These are phyloP conservation scores for Chlorella sp. DNA, from an alignment of 139 green algal species.

Conservation along the genomic window DNA sequence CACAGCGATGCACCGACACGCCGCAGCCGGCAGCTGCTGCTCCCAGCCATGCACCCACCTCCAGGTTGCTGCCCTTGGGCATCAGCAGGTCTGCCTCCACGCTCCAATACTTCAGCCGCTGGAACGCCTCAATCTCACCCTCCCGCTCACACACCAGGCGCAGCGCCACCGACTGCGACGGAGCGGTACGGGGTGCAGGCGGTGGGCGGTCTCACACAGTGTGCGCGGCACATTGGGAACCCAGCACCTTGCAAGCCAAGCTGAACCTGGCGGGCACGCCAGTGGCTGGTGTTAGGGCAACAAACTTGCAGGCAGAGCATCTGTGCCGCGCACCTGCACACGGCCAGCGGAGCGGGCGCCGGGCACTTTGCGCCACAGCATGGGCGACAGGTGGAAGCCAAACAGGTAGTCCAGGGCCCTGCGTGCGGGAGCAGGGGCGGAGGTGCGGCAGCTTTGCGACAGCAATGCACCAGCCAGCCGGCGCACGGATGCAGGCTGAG, in stretches of 20 bases:
- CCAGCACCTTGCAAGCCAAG: no score
- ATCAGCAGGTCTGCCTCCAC: conserved; percentile 46
- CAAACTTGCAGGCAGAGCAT: no score
- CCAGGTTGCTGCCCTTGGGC: neutral
- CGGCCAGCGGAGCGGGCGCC: conserved; percentile 74
- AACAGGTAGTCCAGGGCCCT: conserved; percentile 93
- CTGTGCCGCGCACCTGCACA: conserved; percentile 50
- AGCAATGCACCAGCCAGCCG: no score
- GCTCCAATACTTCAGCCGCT: conserved; percentile 72
- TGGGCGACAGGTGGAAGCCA: conserved; percentile 87
- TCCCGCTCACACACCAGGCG: conserved; percentile 89
- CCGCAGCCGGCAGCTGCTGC: no score
- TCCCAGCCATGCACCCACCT: neutral
- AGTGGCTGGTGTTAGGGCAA: no score
- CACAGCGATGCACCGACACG: no score
- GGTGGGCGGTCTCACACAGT: no score
- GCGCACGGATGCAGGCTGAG: neutral
- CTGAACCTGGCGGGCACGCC: no score
- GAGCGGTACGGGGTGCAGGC: no score
- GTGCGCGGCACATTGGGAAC: no score
- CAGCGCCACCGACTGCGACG: conserved; percentile 86
- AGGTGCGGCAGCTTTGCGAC: no score
- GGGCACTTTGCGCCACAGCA: conserved; percentile 94
- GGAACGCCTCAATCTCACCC: conserved; percentile 73
- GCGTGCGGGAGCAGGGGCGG: no score